Conservation (phyloP, 306 rosid genomes). For the Vachellia collinsii region DNA sequence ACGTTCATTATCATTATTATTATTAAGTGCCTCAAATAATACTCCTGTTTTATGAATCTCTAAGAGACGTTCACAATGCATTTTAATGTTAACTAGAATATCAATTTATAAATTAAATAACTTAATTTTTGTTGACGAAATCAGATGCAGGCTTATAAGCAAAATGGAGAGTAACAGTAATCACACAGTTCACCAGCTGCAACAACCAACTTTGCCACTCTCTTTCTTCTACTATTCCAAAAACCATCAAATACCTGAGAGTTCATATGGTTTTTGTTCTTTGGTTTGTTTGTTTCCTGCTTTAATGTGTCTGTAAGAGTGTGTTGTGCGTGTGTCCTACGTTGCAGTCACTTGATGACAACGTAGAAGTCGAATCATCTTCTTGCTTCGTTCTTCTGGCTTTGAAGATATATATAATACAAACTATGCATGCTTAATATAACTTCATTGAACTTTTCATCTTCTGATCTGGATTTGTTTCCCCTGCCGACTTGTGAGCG, state of each 20-base stretch:
- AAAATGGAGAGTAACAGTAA: neutral
- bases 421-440: neutral
- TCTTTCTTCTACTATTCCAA: neutral
- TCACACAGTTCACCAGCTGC: neutral
- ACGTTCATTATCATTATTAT: too few species aligned
- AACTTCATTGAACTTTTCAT: slow-evolving; percentile 7
- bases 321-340: slow-evolving; percentile 30
- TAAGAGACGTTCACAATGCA: neutral
- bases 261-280: slow-evolving; percentile 11
- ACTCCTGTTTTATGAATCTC: neutral
- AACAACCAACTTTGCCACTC: neutral
- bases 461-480: slow-evolving; percentile 10
- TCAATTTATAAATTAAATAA: neutral
- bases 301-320: slow-evolving; percentile 28
- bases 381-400: slow-evolving; percentile 26
- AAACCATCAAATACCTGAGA: neutral
- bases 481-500: slow-evolving; percentile 20
- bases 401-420: slow-evolving; percentile 7
- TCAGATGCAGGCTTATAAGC: neutral
- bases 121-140: neutral
- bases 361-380: slow-evolving; percentile 5
- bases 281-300: neutral
- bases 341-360: slow-evolving; percentile 22
- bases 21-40: too few species aligned
- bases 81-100: neutral